Percentiles rank a stretch among this genome's conserved stretches.
phyloP scores from a whole-genome alignment of 768 basidiomycete species.

The Scleroderma citrinum region DNA sequence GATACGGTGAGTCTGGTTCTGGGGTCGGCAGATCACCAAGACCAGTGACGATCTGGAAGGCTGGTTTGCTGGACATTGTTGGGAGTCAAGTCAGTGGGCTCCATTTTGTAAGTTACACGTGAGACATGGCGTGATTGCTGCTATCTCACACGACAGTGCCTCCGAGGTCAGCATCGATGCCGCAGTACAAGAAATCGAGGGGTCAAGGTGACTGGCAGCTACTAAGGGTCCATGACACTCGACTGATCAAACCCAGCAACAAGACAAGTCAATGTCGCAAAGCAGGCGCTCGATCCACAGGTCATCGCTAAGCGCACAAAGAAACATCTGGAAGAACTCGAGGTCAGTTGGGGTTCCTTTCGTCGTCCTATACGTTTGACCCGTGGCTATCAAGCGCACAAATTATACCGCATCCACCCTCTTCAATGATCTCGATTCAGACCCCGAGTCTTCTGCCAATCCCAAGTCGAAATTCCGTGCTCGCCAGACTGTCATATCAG shows the following conservation, averaged over 20 bases:
- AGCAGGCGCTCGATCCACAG: conserved; percentile 49
- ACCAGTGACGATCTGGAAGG: conserved; percentile 4
- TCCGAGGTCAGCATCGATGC: too few species aligned
- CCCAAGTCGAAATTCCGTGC: conserved; percentile 54
- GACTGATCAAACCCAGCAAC: conserved; percentile 30
- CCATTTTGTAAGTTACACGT: too few species aligned
- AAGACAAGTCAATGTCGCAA: conserved; percentile 40
- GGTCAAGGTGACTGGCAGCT: conserved; percentile 38
- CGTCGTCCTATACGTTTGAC: conserved; percentile 5
- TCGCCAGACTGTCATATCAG: conserved; percentile 66
- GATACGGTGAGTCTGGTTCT: conserved; percentile 70
- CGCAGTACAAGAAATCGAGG: conserved; percentile 41
- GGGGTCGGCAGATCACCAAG: conserved; percentile 68
- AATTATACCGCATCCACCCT: conserved; percentile 58
- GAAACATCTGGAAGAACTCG: conserved; percentile 78
- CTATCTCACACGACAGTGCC: background rate
- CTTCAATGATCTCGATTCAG: conserved; percentile 27
- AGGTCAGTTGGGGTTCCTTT: conserved; percentile 39
- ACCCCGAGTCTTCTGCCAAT: conserved; percentile 17
- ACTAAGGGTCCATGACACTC: background rate
- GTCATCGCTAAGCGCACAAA: conserved; percentile 70
- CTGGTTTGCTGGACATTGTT: conserved; percentile 8
- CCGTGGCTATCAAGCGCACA: conserved; percentile 46
- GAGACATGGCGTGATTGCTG: background rate
- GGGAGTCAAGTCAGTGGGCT: background rate